A percentile compares a stretch with the other conserved stretches of the same genome.
phyloP scores from a whole-genome alignment of 202 grass and related monocot genomes.

The Carex arenaria region DNA sequence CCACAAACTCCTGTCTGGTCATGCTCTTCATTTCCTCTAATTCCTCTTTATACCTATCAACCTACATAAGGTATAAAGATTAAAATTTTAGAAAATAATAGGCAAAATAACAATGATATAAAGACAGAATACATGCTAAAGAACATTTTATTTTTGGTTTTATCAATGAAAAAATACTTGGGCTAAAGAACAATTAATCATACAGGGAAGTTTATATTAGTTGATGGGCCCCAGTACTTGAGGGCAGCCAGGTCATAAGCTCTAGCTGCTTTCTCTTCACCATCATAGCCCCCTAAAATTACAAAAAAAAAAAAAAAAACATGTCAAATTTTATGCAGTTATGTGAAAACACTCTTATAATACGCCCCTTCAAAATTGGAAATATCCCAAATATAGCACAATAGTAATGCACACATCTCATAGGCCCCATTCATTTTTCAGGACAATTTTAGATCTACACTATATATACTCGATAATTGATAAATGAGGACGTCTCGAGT shows the following conservation, averaged over 20 bases:
- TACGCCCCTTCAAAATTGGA: neutral
- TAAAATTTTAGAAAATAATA: neutral
- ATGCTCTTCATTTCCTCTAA: constrained; percentile 87
- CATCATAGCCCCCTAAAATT: constrained; percentile 82
- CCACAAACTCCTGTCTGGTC: constrained; percentile 87
- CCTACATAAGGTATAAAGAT: constrained; percentile 39
- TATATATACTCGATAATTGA: neutral
- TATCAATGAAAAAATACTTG: neutral
- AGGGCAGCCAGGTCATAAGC: constrained; percentile 91
- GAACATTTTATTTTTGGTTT: neutral
- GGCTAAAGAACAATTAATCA: constrained; percentile 5
- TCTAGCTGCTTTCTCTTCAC: constrained; percentile 93
- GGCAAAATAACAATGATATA: neutral
- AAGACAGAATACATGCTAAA: neutral
- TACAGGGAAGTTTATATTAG: constrained; percentile 79
- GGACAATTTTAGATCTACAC: neutral
- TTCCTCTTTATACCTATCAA: constrained; percentile 69
- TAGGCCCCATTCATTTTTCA: neutral
- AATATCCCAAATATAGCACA: neutral
- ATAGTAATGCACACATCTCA: no score
- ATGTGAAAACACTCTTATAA: neutral
- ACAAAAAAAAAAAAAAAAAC: neutral
- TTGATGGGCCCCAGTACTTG: constrained; percentile 87
- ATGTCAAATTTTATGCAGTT: neutral
- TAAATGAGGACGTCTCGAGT: neutral